Base-by-base conservation (phyloP, 805 yeast species). In the Ogataea polymorpha region DNA sequence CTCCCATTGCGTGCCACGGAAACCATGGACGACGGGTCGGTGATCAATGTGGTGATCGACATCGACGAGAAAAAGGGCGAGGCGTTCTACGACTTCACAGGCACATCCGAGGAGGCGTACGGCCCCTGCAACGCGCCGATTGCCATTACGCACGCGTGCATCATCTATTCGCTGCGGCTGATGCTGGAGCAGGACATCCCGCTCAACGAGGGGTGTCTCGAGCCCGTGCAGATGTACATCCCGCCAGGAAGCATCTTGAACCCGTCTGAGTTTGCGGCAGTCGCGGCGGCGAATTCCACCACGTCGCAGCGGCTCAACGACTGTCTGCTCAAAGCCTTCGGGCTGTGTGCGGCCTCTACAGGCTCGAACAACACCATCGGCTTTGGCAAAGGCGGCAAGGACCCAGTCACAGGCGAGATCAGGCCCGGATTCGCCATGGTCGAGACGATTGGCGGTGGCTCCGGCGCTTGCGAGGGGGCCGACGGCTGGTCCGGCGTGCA, bases 321-420 rank as follows among this genome's bases (percentile, higher is more conserved):
- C 61, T 89, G 82, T 5, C 74, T 89, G 27, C 68, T 88, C 53
- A 80, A 80, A 51, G 91, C 96, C 0, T 86, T 88, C 57, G 73
- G 77, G 41, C 84, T 87, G 4, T 81, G 85, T 59, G 96, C 95
- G 3, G 95, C 88, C 41, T 86, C 95, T 1, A 95, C 87, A 56
- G 95, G 96, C 23, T 88, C 90, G 41, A 84, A 91, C 62, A 88
- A 88, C 63, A 87, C 86, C 62, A 74, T 88, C 49, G 86, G 95
- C 0, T 88, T 87, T 65, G 96, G 96, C 11, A 74, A 74, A 21
- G 71, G 72, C 35, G 68, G 65, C 35, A 66, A 64, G n/a, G 66
- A 62, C 41, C 65, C 39, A 5, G 23, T 26, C 8, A 44, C 48
- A 3, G 44, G 45, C 3, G 42, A 36, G 34, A 34, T 40, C 20